Conservation (phyloP, 140 eudicot genomes). For the Anethum foeniculum region DNA sequence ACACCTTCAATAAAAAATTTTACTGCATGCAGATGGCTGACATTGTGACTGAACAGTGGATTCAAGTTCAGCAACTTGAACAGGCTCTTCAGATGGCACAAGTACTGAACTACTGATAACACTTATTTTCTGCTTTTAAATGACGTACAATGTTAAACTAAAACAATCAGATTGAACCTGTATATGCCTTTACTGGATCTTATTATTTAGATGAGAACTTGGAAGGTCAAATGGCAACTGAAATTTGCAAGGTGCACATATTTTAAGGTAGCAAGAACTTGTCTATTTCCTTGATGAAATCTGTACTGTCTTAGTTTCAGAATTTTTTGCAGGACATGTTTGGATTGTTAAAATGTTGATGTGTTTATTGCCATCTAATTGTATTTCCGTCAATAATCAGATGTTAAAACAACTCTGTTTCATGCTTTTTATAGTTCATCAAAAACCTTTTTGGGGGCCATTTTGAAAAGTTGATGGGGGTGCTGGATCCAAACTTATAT, state of each 20-base stretch:
- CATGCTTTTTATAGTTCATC: slow-evolving; percentile 23
- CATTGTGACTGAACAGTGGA: slow-evolving; percentile 78
- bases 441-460: slow-evolving; percentile 9
- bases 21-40: slow-evolving; percentile 40
- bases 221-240: slow-evolving; percentile 32
- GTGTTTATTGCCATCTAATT: not conserved
- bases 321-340: not conserved
- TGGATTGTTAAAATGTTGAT: not conserved
- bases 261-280: slow-evolving; percentile 37
- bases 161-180: not conserved
- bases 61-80: slow-evolving; percentile 79
- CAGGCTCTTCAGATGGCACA: slow-evolving; percentile 68
- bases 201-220: slow-evolving; percentile 35
- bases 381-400: not conserved
- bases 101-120: slow-evolving; percentile 23
- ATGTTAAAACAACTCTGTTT: not conserved
- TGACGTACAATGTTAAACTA: not conserved
- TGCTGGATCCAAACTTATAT: slow-evolving; percentile 19
- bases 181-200: slow-evolving; percentile 10
- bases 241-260: slow-evolving; percentile 36
- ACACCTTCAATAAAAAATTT: not conserved
- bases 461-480: slow-evolving; percentile 7
- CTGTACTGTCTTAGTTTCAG: not conserved
- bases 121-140: not conserved
- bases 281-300: not conserved